Base-by-base conservation (phyloP, 495 filamentous ascomycete species). In the Sporormia fimetaria region DNA sequence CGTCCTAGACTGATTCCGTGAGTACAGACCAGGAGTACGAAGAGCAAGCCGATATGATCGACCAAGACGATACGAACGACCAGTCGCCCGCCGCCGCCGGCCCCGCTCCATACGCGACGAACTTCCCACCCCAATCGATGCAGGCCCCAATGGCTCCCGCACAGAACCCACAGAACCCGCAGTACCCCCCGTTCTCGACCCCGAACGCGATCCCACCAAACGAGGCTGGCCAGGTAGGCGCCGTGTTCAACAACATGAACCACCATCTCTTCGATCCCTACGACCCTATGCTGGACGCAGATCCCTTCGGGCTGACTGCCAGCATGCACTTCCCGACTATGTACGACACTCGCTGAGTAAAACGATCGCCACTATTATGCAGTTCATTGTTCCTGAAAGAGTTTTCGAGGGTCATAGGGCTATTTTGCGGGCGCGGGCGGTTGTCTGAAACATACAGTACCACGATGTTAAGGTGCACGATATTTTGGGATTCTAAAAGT, bases 11-110 rank as follows among this genome's bases (percentile, higher is more conserved):
- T 81, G 66, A 84, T 74, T 74, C 59, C 70, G 70, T 82, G 65
- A 71, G 63, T 78, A 72, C 73, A 98, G 90, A 96, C 70, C 88
- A 94, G 73, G 90, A 98, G 70, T 96, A 96, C 69, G 90, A 98
- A 64, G 86, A 90, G 40, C 83, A 90, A 69, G 78, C 82, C 56
- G 87, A 94, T 50, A 83, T 94, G 73, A 76, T 90, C 59, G 88
- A 96, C 58, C 88, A 94, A 22, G 57, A 73, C 49, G 76, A 80
- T 41, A 67, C 75, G 44, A 55, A 44, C 52, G 52, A 58, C 26
- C 55, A 52, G 15, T 54, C 47, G 77, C n/a, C n/a, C n/a, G n/a
- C n/a, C n/a, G n/a, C n/a, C 18, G 69, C 68, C 21, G 77, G 76
- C 15, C 70, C 79, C 18, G 76, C 76, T 15, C 73, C 81, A 2